phyloP scores from a whole-genome alignment of 176 grass and related monocot genomes.

The Rhynchospora pubera region DNA sequence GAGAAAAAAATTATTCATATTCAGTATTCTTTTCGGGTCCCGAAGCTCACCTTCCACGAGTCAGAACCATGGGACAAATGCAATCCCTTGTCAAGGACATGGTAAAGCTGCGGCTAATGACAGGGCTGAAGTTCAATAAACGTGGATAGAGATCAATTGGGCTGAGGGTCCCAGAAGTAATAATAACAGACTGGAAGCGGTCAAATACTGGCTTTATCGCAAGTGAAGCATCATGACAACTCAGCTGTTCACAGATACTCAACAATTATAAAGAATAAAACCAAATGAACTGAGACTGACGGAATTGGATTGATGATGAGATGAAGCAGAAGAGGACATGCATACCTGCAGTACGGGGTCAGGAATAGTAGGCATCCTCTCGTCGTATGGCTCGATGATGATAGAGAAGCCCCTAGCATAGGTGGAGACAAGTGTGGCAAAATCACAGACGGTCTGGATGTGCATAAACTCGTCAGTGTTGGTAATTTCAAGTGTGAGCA shows the following conservation, averaged over 20 bases:
- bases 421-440: constrained; percentile 80
- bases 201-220: constrained; percentile 94
- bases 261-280: not conserved
- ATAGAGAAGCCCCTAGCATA: constrained; percentile 87
- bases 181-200: constrained; percentile 84
- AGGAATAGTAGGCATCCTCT: constrained; percentile 88
- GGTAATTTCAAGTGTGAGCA: constrained; percentile 87
- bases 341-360: constrained; percentile 81
- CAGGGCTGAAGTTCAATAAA: constrained; percentile 87
- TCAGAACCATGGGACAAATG: constrained; percentile 97
- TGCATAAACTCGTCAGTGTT: constrained; percentile 89
- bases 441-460: constrained; percentile 92
- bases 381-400: constrained; percentile 90
- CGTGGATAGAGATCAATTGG: constrained; percentile 93
- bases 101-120: constrained; percentile 94
- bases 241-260: constrained; percentile 46
- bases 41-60: constrained; percentile 69
- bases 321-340: not conserved
- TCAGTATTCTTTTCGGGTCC: not conserved
- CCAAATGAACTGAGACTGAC: not conserved
- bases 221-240: constrained; percentile 94
- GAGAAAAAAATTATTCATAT: not conserved
- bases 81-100: constrained; percentile 98
- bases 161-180: constrained; percentile 93
- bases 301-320: constrained; percentile 7